Base-by-base conservation (phyloP, 768 basidiomycete species). In the Collybiopsis luxurians region DNA sequence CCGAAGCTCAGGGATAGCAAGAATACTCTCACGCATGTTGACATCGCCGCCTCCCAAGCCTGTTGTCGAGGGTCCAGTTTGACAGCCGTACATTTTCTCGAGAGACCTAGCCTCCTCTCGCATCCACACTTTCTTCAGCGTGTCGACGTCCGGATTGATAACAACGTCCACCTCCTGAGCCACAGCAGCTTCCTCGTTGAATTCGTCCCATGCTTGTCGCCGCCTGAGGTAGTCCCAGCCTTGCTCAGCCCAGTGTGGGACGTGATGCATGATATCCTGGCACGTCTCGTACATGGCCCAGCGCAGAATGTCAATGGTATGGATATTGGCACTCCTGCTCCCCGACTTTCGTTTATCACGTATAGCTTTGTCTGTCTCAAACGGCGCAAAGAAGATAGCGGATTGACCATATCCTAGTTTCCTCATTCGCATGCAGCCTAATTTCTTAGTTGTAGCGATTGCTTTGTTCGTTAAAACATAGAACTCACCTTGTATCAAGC, bases 351-450 rank as follows among this genome's bases (percentile, higher is more conserved):
- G 2, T 2, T 42, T 28, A 65, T 70, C 43, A n/a, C 73, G 73
- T 53, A 82, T 77, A 1, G 58, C 49, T 10, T 60, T 59, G 51
- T 76, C 72, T 3, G 79, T 67, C 44, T 79, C 78, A 0, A 64
- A 61, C 6, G 80, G 73, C 10, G 76, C 79, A 45, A 78, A 76
- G 60, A 81, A 80, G 54, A 75, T 65, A n/a, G 81, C 62, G 1
- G 79, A 76, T 53, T 82, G 80, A 0, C 75, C 76, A 10, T 66
- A 62, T 12, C 81, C 81, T 1, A 82, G 69, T 60, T 73, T 71
- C 2, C 81, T 71, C 80, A 82, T 79, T 12, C 80, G 69, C 80
- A 82, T 82, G 53, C 80, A 82, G 2, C 79, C 80, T 81, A n/a
- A 39, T 28, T 59, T 13, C 5, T 34, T 34, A 13, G 13, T 34